Base-by-base conservation (phyloP, 2,329 filamentous ascomycete genomes). In the Sclerotinia sclerotiorum region DNA sequence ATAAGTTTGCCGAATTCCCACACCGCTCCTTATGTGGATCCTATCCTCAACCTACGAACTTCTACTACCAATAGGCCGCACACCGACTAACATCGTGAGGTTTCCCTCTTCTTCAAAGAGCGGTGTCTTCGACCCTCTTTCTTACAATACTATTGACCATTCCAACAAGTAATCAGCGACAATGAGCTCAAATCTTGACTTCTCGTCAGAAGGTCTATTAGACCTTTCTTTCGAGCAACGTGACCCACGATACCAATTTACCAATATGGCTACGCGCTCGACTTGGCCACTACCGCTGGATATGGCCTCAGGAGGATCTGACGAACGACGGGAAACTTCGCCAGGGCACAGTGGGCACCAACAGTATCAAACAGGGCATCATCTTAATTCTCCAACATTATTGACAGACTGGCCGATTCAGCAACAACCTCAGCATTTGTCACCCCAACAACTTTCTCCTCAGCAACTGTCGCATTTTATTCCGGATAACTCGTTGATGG, bases 331-430 rank as follows among this genome's bases (percentile, higher is more conserved):
- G 35, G 74, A 76, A 63, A 72, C 72, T 67, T 76, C 75, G 52
- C 75, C 76, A n/a, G 71, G 65, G 54, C 77, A 77, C 60, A 87
- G 84, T 74, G 83, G 83, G 51, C 76, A 78, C 67, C 77, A 75
- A 52, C 77, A 79, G 51, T 77, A 73, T 66, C 77, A 75, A 60
- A 77, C 82, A 55, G 79, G 81, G 67, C 85, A 85, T 74, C 44
- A 62, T 55, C 80, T 83, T 19, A 82, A 82, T 72, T 78, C 82
- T 44, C 78, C 82, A 15, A 78, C 79, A 19, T 78, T 84, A 62
- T 77, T 89, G 71, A 84, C 85, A 58, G 86, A 89, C 79, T 89
- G 87, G 86, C 83, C 87, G 29, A 82, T 89, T 70, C 74, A 74
- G 51, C 77, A 77, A 58, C 77, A 76, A 66, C 70, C 75, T 57